phyloP scores from a whole-genome alignment of 2,329 filamentous ascomycete genomes.

The Neofusicoccum sp. region DNA sequence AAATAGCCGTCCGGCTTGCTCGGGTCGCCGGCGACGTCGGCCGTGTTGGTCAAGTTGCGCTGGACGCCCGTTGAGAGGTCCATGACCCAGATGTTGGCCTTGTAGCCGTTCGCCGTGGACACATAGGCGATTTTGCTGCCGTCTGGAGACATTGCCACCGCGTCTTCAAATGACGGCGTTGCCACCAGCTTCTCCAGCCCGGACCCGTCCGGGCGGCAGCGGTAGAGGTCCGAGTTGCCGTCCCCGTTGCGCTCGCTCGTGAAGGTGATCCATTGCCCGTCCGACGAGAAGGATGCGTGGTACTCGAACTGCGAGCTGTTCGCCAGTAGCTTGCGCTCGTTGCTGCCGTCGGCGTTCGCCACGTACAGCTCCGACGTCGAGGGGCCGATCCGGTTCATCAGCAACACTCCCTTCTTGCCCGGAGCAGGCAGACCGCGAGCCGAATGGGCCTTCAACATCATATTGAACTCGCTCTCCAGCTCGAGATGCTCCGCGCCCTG shows the following conservation, averaged over 20 bases:
- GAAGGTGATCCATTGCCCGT: constrained; percentile 45
- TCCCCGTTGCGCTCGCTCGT: constrained; percentile 45
- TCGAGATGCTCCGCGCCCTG: not conserved
- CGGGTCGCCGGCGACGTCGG: constrained; percentile 26
- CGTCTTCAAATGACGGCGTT: constrained; percentile 43
- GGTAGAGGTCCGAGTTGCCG: constrained; percentile 47
- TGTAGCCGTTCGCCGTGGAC: constrained; percentile 41
- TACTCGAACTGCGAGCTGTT: constrained; percentile 39
- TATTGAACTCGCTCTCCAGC: not conserved
- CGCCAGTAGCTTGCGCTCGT: constrained; percentile 39
- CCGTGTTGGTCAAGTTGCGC: constrained; percentile 43
- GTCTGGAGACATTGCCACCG: constrained; percentile 42
- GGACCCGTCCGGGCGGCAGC: constrained; percentile 39
- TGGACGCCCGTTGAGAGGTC: constrained; percentile 38
- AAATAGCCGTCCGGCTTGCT: constrained; percentile 41
- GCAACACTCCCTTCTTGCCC: constrained; percentile 26
- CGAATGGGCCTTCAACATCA: constrained; percentile 15
- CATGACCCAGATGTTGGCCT: constrained; percentile 46
- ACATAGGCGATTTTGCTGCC: constrained; percentile 44
- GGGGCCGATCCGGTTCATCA: constrained; percentile 44
- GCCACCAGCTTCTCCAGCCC: constrained; percentile 38
- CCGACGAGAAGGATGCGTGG: constrained; percentile 43
- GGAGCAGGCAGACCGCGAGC: constrained; percentile 22
- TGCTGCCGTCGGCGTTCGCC: constrained; percentile 44
- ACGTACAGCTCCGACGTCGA: constrained; percentile 33